Evolutionary conservation across 352 stramenopile species (phyloP).

Genomic region (Phytopythium vexans): DNA sequence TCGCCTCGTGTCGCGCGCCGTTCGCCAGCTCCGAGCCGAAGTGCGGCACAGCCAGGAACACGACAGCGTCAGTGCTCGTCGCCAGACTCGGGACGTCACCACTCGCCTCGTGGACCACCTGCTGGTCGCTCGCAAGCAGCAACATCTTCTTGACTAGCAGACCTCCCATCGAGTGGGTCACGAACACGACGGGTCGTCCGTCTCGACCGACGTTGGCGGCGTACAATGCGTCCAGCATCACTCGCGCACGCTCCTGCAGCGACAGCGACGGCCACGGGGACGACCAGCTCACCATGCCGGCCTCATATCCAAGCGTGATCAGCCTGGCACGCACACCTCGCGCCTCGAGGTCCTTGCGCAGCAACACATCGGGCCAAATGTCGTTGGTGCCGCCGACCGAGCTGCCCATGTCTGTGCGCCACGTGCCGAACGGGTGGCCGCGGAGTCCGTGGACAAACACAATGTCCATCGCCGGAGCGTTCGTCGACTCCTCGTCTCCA

Average conservation of each 20-base stretch:
- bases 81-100: constrained; percentile 14
- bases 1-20: constrained; percentile 55
- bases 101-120: constrained; percentile 5
- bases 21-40: constrained; percentile 78
- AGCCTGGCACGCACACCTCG: constrained; percentile 46
- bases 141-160: constrained; percentile 87
- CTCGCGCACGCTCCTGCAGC: constrained; percentile 57
- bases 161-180: constrained; percentile 87
- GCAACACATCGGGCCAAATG: constrained; percentile 76
- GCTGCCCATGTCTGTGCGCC: constrained; percentile 73
- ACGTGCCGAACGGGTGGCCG: constrained; percentile 79
- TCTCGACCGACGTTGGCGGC: constrained; percentile 43
- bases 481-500: background rate
- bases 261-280: constrained; percentile 84
- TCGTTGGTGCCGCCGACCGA: constrained; percentile 50
- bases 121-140: constrained; percentile 36
- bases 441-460: constrained; percentile 85
- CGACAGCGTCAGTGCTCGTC: constrained; percentile 46
- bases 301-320: constrained; percentile 78
- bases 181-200: constrained; percentile 66
- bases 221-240: constrained; percentile 74
- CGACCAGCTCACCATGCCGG: constrained; percentile 82
- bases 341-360: constrained; percentile 49
- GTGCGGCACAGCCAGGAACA: constrained; percentile 83
- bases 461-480: constrained; percentile 42